Evolutionary conservation across 352 stramenopile genomes (phyloP).

Genomic region (Phytophthora melonis): DNA sequence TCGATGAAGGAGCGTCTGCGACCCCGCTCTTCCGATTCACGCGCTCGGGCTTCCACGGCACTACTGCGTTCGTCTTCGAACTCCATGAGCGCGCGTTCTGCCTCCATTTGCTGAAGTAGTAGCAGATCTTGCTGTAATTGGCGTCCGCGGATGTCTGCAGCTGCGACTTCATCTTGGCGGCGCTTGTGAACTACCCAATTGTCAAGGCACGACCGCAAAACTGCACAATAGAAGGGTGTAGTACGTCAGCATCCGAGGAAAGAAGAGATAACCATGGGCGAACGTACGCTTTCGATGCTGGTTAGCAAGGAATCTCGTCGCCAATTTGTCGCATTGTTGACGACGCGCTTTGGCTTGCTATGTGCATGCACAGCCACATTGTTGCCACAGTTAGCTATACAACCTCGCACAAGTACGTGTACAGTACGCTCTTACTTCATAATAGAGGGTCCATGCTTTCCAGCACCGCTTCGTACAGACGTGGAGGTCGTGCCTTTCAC

Average conservation of each 20-base stretch:
- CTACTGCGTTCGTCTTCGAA: constrained; percentile 58
- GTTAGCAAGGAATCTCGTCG: constrained; percentile 41
- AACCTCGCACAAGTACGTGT: too few species aligned
- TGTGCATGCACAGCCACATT: neutral
- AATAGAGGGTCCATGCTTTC: constrained; percentile 36
- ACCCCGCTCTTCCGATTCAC: constrained; percentile 38
- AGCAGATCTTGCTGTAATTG: constrained; percentile 52
- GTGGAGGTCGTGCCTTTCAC: constrained; percentile 30
- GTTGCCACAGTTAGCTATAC: too few species aligned
- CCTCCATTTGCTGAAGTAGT: constrained; percentile 35
- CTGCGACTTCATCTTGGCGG: constrained; percentile 50
- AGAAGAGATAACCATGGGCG: neutral
- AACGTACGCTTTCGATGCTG: constrained; percentile 49
- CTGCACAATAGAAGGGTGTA: constrained; percentile 11
- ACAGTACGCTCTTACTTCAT: constrained; percentile 34
- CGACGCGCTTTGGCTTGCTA: constrained; percentile 46
- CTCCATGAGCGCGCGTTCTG: constrained; percentile 49
- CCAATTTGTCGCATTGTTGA: constrained; percentile 31
- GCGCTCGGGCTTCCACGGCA: constrained; percentile 35
- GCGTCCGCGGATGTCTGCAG: constrained; percentile 49
- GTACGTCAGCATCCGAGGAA: neutral
- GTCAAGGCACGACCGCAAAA: constrained; percentile 29
- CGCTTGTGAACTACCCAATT: constrained; percentile 58
- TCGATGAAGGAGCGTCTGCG: constrained; percentile 55
- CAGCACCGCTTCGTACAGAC: constrained; percentile 15